A percentile compares a stretch with the other conserved stretches of the same genome.
Conservation (phyloP, 2,329 filamentous ascomycete species). For the Penicillium occitanis region DNA sequence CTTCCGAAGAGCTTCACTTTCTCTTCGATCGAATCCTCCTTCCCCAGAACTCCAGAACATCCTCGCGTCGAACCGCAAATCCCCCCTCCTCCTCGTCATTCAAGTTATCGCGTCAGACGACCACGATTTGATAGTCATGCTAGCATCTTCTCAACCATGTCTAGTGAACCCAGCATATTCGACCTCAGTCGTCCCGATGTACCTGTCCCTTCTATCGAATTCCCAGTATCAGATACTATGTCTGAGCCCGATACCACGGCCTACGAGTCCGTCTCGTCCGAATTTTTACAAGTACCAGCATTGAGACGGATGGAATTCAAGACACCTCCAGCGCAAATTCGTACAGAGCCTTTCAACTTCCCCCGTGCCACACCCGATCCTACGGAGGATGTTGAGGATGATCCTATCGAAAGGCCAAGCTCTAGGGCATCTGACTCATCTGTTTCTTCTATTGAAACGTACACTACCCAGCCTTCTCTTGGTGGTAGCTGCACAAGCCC, state of each 20-base stretch:
- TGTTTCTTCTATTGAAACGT: constrained; percentile 58
- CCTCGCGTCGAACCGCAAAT: constrained; percentile 39
- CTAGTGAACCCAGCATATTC: constrained; percentile 37
- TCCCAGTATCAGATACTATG: constrained; percentile 31
- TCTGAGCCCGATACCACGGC: constrained; percentile 29
- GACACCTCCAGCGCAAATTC: constrained; percentile 49
- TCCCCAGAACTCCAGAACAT: constrained; percentile 47
- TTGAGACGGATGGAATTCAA: constrained; percentile 40
- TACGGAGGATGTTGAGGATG: constrained; percentile 33
- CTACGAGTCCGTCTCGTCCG: constrained; percentile 31
- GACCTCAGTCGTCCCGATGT: constrained; percentile 38
- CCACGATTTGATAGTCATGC: constrained; percentile 41
- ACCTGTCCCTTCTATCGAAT: constrained; percentile 46
- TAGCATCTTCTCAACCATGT: constrained; percentile 36
- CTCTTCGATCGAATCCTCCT: constrained; percentile 34
- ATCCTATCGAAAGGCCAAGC: constrained; percentile 54
- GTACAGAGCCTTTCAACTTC: constrained; percentile 36
- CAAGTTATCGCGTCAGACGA: constrained; percentile 43
- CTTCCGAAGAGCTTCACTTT: constrained; percentile 51
- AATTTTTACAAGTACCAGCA: constrained; percentile 42
- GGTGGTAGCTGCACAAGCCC: constrained; percentile 62
- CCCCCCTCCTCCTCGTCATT: constrained; percentile 48
- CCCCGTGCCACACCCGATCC: constrained; percentile 33
- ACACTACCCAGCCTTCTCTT: constrained; percentile 56
- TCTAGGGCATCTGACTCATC: constrained; percentile 64